Base-by-base conservation (phyloP, 495 filamentous ascomycete genomes). In the Zalerion maritima region DNA sequence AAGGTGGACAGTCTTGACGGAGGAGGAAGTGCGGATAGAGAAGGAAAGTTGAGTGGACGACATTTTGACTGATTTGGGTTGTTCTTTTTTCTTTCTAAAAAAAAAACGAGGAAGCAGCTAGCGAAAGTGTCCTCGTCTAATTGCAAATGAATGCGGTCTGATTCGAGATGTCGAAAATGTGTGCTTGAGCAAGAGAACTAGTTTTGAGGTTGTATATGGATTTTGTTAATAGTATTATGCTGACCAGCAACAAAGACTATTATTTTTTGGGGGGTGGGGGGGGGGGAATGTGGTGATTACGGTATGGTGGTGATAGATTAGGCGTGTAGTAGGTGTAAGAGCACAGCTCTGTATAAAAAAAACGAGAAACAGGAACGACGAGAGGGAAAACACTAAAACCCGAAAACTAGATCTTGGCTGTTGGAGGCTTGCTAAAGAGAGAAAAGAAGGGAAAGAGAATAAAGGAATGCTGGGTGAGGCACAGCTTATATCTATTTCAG, bases 1-100 rank as follows among this genome's bases (percentile, higher is more conserved):
- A 37, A 97, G 69, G 54, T 96, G 89, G 57, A 91, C 89, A 57
- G 85, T 87, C 75, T 94, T 93, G 71, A 86, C 82, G 61, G 85
- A 82, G 59, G 81, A 69, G 52, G 86, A 92, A 53, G 89, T 93
- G 62, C 87, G 85, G 52, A 97, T 78, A 54, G 75, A 71, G 58
- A 94, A 91, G 38, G 76, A 75, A 28, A 89, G 68, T 64, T 89
- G 80, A 56, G 84, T 73, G 48, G 81, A 57, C 49, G 82, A 72
- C 80, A 87, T 86, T 66, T 58, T 78, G 60, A 54, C 36, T 56
- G 41, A 40, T 45, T 42, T 50, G 60, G 48, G 43, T 54, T 49
- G 54, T 48, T 48, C 51, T 30, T 47, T 50, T 40, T 43, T 31
- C 36, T 47, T 53, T 50, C 49, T 56, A 45, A 36, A 50, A 42